Evolutionary conservation across 148 eudicot genomes (phyloP).

Genomic region (Nepenthes mirabilis): DNA sequence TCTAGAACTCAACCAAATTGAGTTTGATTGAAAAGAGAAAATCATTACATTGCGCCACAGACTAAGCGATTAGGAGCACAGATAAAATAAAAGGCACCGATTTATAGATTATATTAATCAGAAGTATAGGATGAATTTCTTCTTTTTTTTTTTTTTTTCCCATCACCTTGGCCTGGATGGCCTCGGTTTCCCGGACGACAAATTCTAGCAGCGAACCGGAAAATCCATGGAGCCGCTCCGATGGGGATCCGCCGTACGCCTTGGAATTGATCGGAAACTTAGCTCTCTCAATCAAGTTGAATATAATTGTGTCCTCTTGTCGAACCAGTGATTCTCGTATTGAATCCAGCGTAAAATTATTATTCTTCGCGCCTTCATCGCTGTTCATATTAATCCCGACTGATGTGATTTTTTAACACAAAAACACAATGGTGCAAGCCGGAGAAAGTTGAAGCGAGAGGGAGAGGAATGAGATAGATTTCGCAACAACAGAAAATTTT

Average conservation of each 20-base stretch:
- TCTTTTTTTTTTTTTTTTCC: too few species aligned
- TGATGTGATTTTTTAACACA: too few species aligned
- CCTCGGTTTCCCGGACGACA: conserved; percentile 43
- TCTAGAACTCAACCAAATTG: too few species aligned
- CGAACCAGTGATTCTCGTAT: conserved; percentile 41
- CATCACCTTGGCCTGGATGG: conserved; percentile 76
- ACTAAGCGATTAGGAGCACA: background rate
- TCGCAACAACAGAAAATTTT: too few species aligned
- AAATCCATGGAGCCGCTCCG: background rate
- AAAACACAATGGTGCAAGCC: too few species aligned
- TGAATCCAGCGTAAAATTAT: conserved; percentile 25
- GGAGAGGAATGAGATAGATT: too few species aligned
- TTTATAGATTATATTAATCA: background rate
- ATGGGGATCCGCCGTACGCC: conserved; percentile 26
- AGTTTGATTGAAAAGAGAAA: background rate
- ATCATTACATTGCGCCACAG: background rate
- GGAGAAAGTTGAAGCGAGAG: too few species aligned
- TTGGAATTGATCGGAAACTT: conserved; percentile 42
- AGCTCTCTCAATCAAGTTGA: conserved; percentile 53
- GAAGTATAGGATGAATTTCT: background rate
- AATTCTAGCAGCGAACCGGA: conserved; percentile 25
- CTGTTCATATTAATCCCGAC: conserved; percentile 20
- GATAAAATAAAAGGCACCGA: background rate
- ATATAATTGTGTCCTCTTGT: conserved; percentile 75
- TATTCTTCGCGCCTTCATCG: conserved; percentile 10